A percentile compares a stretch with the other conserved stretches of the same genome.
Conservation (phyloP, 2,329 filamentous ascomycete species). For the Colletotrichum siamense region DNA sequence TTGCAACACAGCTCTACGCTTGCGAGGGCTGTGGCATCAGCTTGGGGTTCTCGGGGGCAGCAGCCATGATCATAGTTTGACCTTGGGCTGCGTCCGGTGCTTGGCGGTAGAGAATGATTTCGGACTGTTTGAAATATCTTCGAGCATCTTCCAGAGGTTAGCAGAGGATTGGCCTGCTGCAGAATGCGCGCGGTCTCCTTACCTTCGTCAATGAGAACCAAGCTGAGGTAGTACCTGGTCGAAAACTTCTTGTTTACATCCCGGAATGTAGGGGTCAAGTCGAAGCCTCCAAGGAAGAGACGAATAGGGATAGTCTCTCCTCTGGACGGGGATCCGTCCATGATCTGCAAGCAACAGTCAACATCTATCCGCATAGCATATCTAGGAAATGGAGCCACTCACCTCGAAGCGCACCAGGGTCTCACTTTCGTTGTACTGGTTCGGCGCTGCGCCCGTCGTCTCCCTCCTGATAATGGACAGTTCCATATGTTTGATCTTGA, state of each 20-base stretch:
- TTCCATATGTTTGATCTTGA: conserved; percentile 99
- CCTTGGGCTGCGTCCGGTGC: conserved; percentile 60
- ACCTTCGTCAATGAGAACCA: conserved; percentile 96
- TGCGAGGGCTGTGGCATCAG: conserved; percentile 39
- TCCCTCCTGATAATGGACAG: conserved; percentile 96
- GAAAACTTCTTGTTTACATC: conserved; percentile 99
- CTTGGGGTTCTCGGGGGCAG: conserved; percentile 52
- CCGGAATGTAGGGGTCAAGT: conserved; percentile 96
- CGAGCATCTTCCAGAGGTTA: conserved; percentile 73
- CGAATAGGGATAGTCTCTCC: conserved; percentile 95
- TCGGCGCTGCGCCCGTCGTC: conserved; percentile 94
- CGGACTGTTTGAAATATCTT: conserved; percentile 98
- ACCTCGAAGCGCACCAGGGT: conserved; percentile 96
- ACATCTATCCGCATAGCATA: background rate
- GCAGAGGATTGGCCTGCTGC: conserved; percentile 8
- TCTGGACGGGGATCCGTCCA: conserved; percentile 98
- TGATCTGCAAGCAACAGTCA: conserved; percentile 66
- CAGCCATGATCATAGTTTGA: conserved; percentile 41
- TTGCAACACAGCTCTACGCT: background rate
- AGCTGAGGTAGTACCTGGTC: conserved; percentile 93
- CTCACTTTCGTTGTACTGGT: conserved; percentile 99
- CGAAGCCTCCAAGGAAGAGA: conserved; percentile 95
- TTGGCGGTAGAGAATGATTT: conserved; percentile 96
- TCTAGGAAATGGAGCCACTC: conserved; percentile 22
- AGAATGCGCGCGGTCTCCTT: conserved; percentile 23